Conservation (phyloP, 441 rosid genomes). For the Populus trichocarpa region DNA sequence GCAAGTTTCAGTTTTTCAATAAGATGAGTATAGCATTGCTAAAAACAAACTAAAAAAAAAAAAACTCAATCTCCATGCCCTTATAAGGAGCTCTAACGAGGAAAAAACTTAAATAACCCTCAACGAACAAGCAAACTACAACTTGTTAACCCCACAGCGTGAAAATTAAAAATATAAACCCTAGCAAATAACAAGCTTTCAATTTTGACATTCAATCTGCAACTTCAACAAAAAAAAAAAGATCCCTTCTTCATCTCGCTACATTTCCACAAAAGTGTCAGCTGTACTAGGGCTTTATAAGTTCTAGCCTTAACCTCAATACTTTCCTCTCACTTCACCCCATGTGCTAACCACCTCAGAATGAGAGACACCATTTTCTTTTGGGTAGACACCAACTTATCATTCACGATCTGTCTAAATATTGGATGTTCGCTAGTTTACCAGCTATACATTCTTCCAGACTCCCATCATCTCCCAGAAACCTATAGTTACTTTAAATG, state of each 20-base stretch:
- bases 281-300: neutral
- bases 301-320: neutral
- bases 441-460: neutral
- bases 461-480: neutral
- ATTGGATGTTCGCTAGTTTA: neutral
- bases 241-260: neutral
- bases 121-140: too few relatives aligned
- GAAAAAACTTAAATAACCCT: too few relatives aligned
- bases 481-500: neutral
- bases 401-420: neutral
- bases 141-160: too few relatives aligned
- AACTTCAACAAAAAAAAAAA: neutral
- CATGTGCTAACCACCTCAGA: neutral
- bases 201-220: neutral
- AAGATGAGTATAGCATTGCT: too few relatives aligned
- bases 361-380: neutral
- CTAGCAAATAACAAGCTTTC: neutral
- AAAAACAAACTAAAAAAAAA: too few relatives aligned
- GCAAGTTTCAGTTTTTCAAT: too few relatives aligned
- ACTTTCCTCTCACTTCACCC: neutral
- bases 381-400: neutral
- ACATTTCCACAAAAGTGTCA: neutral
- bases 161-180: neutral
- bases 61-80: too few relatives aligned
- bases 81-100: too few relatives aligned